phyloP scores from a whole-genome alignment of 306 rosid species.

The Glycine soja region DNA sequence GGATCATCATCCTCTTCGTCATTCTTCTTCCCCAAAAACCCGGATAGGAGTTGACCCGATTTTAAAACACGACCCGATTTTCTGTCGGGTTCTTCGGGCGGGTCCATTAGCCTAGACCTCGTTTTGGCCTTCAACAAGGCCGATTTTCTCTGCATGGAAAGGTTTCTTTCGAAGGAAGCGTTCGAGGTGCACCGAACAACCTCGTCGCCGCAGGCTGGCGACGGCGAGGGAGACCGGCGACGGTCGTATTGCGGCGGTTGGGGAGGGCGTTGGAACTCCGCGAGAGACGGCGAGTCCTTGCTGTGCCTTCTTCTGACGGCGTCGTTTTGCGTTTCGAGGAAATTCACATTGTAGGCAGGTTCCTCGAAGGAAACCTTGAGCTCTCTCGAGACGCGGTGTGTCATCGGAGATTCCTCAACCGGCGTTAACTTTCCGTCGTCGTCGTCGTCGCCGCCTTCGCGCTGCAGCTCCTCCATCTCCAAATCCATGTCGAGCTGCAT shows the following conservation, averaged over 20 bases:
- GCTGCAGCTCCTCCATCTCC: slow-evolving; percentile 86
- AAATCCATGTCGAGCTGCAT: slow-evolving; percentile 85
- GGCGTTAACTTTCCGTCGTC: slow-evolving; percentile 36
- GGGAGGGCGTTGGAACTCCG: slow-evolving; percentile 50
- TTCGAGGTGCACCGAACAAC: slow-evolving; percentile 80
- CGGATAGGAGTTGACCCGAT: slow-evolving; percentile 74
- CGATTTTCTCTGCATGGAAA: slow-evolving; percentile 65
- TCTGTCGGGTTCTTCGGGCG: slow-evolving; percentile 64
- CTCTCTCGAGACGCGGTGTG: slow-evolving; percentile 55
- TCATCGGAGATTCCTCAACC: slow-evolving; percentile 64
- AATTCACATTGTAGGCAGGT: slow-evolving; percentile 15
- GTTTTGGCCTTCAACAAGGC: slow-evolving; percentile 62
- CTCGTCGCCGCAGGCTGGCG: slow-evolving; percentile 50
- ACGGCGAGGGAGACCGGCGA: slow-evolving; percentile 38
- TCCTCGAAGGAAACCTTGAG: slow-evolving; percentile 70
- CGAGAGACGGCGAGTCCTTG: slow-evolving; percentile 49
- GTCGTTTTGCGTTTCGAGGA: slow-evolving; percentile 43
- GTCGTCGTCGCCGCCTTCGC: slow-evolving; percentile 16
- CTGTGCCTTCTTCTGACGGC: slow-evolving; percentile 57
- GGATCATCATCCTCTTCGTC: slow-evolving; percentile 83
- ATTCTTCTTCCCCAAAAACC: slow-evolving; percentile 48
- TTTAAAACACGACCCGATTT: slow-evolving; percentile 49
- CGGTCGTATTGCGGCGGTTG: slow-evolving; percentile 42
- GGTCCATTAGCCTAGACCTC: slow-evolving; percentile 80
- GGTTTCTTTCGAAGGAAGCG: slow-evolving; percentile 62